phyloP scores from a whole-genome alignment of 1,284 basidiomycete species.

The Schizophyllum amplum region DNA sequence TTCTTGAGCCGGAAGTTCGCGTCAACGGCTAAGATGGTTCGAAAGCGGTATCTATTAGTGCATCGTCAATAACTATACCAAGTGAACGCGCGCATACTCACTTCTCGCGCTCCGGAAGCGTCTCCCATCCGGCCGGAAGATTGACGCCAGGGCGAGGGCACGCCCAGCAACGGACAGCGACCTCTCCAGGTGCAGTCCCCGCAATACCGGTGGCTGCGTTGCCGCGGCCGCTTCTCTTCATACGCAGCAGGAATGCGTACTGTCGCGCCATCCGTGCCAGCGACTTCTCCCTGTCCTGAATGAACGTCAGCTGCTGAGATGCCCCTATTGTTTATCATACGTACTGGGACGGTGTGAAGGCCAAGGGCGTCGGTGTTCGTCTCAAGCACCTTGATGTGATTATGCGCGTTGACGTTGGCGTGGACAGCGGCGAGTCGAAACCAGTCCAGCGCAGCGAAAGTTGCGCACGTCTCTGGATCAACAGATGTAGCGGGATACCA shows the following conservation, averaged over 20 bases:
- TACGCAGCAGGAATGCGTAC: constrained; percentile 3
- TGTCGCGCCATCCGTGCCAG: constrained; percentile 10
- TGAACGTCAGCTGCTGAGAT: background rate
- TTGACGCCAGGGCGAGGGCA: constrained; percentile 5
- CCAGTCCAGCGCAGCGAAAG: background rate
- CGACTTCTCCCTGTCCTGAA: constrained; percentile 6
- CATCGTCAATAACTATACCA: background rate
- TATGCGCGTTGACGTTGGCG: constrained; percentile 4
- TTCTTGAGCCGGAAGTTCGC: constrained; percentile 16
- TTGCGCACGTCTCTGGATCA: constrained; percentile 5
- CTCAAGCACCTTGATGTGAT: background rate
- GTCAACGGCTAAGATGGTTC: constrained; percentile 12
- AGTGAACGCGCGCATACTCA: constrained; percentile 3
- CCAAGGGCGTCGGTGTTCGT: too few relatives aligned
- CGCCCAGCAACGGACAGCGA: constrained; percentile 6
- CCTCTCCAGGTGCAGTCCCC: background rate
- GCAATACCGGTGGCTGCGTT: background rate
- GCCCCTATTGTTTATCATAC: background rate
- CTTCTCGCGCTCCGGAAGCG: constrained; percentile 1
- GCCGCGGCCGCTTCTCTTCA: constrained; percentile 2
- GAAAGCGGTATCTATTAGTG: constrained; percentile 12
- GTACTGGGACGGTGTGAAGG: background rate
- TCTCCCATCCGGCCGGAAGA: constrained; percentile 4
- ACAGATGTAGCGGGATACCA: too few relatives aligned
- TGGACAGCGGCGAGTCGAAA: constrained; percentile 4